Percentiles rank a stretch among this genome's conserved stretches.
Evolutionary conservation across 2,329 filamentous ascomycete species (phyloP).

Genomic region (Leptographium procerum): DNA sequence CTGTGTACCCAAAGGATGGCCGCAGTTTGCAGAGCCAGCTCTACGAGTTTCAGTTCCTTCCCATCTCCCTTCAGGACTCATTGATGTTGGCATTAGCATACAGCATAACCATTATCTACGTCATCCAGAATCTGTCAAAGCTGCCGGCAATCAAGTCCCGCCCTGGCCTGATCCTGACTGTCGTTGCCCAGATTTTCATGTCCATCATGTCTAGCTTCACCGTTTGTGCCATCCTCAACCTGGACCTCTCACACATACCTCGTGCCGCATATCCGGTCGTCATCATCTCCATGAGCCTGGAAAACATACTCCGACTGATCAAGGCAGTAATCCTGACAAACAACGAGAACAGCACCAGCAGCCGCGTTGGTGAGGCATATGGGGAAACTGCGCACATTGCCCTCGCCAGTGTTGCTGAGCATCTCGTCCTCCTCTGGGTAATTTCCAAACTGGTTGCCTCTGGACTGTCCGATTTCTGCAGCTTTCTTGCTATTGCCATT

Average conservation of each 20-base stretch:
- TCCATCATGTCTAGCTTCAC: slow-evolving; percentile 73
- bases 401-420: slow-evolving; percentile 56
- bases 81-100: slow-evolving; percentile 55
- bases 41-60: slow-evolving; percentile 70
- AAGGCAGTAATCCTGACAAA: slow-evolving; percentile 66
- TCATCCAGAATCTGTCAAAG: slow-evolving; percentile 55
- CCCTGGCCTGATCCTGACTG: slow-evolving; percentile 58
- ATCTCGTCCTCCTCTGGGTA: slow-evolving; percentile 52
- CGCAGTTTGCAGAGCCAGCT: slow-evolving; percentile 44
- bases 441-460: slow-evolving; percentile 58
- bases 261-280: slow-evolving; percentile 65
- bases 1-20: slow-evolving; percentile 51
- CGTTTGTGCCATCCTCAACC: slow-evolving; percentile 61
- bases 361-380: slow-evolving; percentile 61
- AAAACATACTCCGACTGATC: slow-evolving; percentile 69
- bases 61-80: slow-evolving; percentile 57
- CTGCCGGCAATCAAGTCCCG: slow-evolving; percentile 66
- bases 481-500: slow-evolving; percentile 63
- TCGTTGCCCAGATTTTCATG: slow-evolving; percentile 57
- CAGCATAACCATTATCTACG: slow-evolving; percentile 49
- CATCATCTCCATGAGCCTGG: slow-evolving; percentile 64
- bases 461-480: slow-evolving; percentile 57
- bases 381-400: slow-evolving; percentile 62
- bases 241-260: slow-evolving; percentile 65
- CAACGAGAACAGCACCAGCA: slow-evolving; percentile 54